Base-by-base conservation (phyloP, 495 filamentous ascomycete genomes). In the Apiosordaria backusii region DNA sequence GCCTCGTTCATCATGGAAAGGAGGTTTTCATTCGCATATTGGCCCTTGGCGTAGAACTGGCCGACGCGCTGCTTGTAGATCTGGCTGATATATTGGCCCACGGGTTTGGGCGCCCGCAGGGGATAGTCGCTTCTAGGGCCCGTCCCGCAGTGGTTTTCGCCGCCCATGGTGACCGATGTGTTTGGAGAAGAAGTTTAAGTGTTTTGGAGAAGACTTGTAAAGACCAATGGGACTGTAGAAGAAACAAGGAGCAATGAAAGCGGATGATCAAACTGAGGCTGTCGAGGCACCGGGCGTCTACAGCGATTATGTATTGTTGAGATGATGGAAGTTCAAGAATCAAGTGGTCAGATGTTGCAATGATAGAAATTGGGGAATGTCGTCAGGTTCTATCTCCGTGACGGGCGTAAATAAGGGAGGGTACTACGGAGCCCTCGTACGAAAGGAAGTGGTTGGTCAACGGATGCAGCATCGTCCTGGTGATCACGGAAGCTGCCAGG, bases 11-110 rank as follows among this genome's bases (percentile, higher is more conserved):
- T 85, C 80, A 92, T 93, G 57, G 88, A 84, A 50, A 87, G 80
- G n/a, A 97, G 83, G 66, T 92, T 93, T 66, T 90, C 83, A 23
- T 85, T 80, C 66, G 87, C 83, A 82, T 94, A 99, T 77, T 97
- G 92, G 63, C 95, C 95, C 16, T 76, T 78, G 22, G 83, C 80
- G 55, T 89, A 92, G 80, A 99, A 96, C 74, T 91, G 87, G 22
- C 80, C 82, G 70, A 99, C 86, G 50, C 95, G 88, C 70, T 92
- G 89, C 67, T 87, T 90, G 83, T 97, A 97, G 76, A 97, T 93
- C 73, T 84, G 83, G 70, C 87, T 84, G 72, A 97, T 97, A 72
- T 92, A 88, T 79, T 96, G 90, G 66, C 93, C 94, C 35, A 85
- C 83, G 13, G 84, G 84, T 27, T 77, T 73, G 16, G 73, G 75